Evolutionary conservation across 805 yeast species (phyloP), one percentile per base, ranked within the genome.

Genomic region (Yarrowia divulgata): DNA sequence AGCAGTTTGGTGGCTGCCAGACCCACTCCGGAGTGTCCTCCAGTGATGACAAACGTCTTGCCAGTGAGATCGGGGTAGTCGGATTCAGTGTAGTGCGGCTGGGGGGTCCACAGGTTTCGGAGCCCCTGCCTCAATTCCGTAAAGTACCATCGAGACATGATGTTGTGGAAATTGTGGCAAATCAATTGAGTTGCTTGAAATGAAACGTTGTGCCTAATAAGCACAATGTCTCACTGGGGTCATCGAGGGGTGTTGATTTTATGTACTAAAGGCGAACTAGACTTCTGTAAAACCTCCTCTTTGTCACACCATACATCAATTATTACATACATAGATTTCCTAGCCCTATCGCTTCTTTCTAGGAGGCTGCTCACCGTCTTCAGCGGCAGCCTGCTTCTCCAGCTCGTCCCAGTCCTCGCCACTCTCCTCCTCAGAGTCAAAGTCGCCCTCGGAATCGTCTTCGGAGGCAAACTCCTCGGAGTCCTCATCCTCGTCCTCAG

Each of bases 321-420:
- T 49, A 48, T 32, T 32, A 49, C 37, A 49, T 49, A 32, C 55
- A 32, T 49, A 32, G 19, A 23, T 2, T 23, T 40, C 46, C n/a
- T 13, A 37, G 23, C 32, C n/a, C n/a, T 60, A 60, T 43, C 71
- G 69, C 58, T 71, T 73, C 52, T 71, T 67, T 62, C 68, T 66
- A 29, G 74, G 71, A 40, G 78, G 80, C 19, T 73, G 80, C 18
- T 73, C 72, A 19, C 73, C 77, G 18, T 71, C 73, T 19, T 73
- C 74, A 18, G 78, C 75, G 5, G 84, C 84, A 14, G 89, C 89
- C 75, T 86, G 84, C 71, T 80, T 81, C 72, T 87, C 90, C 78
- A 86, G 78, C 73, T 85, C 89, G 71, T 87, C 89, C 88, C 88
- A 85, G 73, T 86, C 82, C 60, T 75, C 79, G 40, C 87, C 80